phyloP scores from a whole-genome alignment of 2,329 filamentous ascomycete species.

The Aspergillus japonicus region DNA sequence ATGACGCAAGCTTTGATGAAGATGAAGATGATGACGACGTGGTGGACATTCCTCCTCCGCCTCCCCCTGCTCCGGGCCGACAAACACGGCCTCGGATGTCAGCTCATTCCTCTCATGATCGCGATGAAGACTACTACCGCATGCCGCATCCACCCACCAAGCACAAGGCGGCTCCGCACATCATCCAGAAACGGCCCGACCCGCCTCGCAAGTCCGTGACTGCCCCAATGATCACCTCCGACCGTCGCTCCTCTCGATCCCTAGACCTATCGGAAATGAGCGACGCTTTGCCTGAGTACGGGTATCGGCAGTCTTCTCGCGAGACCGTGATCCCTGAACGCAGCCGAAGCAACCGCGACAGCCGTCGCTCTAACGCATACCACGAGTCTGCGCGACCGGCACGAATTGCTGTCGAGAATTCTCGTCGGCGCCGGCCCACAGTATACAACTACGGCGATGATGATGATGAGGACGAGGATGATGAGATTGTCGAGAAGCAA shows the following conservation, averaged over 20 bases:
- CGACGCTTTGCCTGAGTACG: slow-evolving; percentile 32
- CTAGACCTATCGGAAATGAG: slow-evolving; percentile 38
- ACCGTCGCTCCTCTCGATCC: slow-evolving; percentile 31
- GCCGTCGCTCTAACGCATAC: slow-evolving; percentile 32
- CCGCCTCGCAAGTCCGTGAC: slow-evolving; percentile 33
- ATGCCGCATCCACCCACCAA: slow-evolving; percentile 44
- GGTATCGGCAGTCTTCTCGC: slow-evolving; percentile 32
- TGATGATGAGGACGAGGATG: slow-evolving; percentile 16
- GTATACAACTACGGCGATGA: slow-evolving; percentile 31
- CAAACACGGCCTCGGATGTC: slow-evolving; percentile 31
- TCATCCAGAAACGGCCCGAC: slow-evolving; percentile 39
- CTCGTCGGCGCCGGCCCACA: slow-evolving; percentile 33
- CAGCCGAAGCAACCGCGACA: slow-evolving; percentile 32
- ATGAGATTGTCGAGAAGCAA: slow-evolving; percentile 39
- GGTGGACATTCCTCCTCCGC: slow-evolving; percentile 27
- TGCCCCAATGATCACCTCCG: slow-evolving; percentile 27
- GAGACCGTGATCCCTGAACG: slow-evolving; percentile 35
- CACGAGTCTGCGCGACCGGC: slow-evolving; percentile 32
- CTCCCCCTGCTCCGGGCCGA: slow-evolving; percentile 24
- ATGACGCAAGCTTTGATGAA: slow-evolving; percentile 20
- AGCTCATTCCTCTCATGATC: slow-evolving; percentile 28
- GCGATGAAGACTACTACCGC: slow-evolving; percentile 43
- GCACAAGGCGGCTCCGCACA: slow-evolving; percentile 28
- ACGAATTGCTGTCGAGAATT: slow-evolving; percentile 35
- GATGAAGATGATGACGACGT: slow-evolving; percentile 30